phyloP scores from a whole-genome alignment of 139 green algal species.

The Auxenochlorella pyrenoidosa region DNA sequence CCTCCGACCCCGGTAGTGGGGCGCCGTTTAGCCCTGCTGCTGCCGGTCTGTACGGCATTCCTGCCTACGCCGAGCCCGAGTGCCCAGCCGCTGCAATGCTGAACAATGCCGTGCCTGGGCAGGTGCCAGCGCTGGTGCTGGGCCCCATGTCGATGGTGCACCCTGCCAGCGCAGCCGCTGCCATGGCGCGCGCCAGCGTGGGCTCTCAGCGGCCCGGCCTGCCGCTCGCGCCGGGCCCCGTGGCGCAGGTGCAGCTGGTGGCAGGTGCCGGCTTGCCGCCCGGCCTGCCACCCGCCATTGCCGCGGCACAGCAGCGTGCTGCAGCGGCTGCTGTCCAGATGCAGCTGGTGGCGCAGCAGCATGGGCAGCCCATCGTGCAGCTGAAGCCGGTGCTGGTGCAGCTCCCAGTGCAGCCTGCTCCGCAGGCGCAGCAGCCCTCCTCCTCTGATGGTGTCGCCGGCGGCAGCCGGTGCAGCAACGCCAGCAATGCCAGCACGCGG shows the following conservation, averaged over 20 bases:
- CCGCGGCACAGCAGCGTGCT: background rate
- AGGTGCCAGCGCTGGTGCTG: background rate
- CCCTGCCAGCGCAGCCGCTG: background rate
- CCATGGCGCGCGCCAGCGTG: background rate
- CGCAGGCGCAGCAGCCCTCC: background rate
- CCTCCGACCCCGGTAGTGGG: background rate
- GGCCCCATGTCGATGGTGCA: background rate
- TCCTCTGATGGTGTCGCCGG: background rate
- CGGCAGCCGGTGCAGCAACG: background rate
- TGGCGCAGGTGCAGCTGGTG: background rate
- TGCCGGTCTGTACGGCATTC: background rate
- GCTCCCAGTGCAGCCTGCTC: background rate
- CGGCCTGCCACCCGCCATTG: slow-evolving; percentile 17
- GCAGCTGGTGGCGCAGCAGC: background rate
- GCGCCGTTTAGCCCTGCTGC: background rate
- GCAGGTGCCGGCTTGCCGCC: background rate
- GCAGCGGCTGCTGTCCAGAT: background rate
- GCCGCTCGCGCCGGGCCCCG: background rate
- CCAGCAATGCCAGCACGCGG: background rate
- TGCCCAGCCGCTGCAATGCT: background rate
- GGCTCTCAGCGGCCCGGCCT: background rate
- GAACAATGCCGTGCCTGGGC: background rate
- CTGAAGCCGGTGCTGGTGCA: background rate
- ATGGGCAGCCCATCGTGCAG: background rate
- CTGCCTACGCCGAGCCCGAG: slow-evolving; percentile 7